These are phyloP conservation scores for Phaseolus lunatus DNA, from an alignment of 306 rosid species.

Conservation along the genomic window DNA sequence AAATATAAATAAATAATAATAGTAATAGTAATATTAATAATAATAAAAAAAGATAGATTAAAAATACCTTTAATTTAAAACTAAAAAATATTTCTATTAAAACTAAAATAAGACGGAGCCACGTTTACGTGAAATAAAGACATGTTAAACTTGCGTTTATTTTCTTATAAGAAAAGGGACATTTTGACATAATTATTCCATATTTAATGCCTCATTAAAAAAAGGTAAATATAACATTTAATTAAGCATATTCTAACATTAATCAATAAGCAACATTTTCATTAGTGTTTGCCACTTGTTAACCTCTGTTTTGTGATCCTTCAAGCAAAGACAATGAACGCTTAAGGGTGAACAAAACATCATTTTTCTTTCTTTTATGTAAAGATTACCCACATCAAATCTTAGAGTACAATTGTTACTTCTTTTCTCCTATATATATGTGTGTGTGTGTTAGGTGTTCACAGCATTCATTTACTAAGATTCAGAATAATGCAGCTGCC, in stretches of 20 bases:
- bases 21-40: no score
- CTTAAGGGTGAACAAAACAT: slow-evolving; percentile 42
- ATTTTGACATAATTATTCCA: no score
- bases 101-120: no score
- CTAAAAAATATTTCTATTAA: no score
- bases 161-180: no score
- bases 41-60: no score
- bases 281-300: slow-evolving; percentile 36
- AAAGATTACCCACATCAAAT: slow-evolving; percentile 55
- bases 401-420: slow-evolving; percentile 66
- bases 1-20: no score
- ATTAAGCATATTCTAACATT: background rate
- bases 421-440: background rate
- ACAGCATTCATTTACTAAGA: slow-evolving; percentile 25
- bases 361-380: slow-evolving; percentile 47
- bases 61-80: no score
- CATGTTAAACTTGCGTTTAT: no score
- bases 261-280: background rate
- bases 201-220: no score
- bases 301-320: slow-evolving; percentile 33
- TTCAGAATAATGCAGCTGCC: slow-evolving; percentile 59
- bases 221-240: background rate
- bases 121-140: no score
- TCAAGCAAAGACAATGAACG: slow-evolving; percentile 45
- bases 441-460: background rate